Conservation (phyloP, 345 rosid genomes). For the Gynandropsis gynandra region DNA sequence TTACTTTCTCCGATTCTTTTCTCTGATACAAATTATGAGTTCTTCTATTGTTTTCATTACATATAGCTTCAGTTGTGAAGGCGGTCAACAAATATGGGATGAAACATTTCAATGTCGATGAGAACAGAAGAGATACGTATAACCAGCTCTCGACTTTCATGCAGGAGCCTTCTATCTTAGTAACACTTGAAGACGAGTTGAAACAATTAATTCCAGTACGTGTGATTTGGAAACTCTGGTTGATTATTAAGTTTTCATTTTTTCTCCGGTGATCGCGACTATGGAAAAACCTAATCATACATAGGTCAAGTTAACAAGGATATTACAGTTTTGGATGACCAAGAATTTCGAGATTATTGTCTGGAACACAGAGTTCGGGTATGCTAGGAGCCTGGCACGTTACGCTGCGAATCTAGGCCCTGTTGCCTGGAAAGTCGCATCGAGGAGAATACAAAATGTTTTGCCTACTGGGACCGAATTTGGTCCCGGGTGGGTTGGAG, state of each 20-base stretch:
- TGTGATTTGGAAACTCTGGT: not conserved
- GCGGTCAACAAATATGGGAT: slow-evolving; percentile 76
- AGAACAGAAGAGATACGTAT: slow-evolving; percentile 72
- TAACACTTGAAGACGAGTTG: slow-evolving; percentile 49
- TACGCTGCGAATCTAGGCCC: slow-evolving; percentile 88
- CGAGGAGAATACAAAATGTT: slow-evolving; percentile 51
- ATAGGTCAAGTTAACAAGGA: slow-evolving; percentile 5
- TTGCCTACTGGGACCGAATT: slow-evolving; percentile 54
- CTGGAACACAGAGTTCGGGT: slow-evolving; percentile 52
- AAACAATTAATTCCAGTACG: slow-evolving; percentile 78
- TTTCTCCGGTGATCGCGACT: not conserved
- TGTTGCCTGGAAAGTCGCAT: slow-evolving; percentile 63
- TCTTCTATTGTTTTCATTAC: slow-evolving; percentile 18
- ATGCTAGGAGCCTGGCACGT: slow-evolving; percentile 83
- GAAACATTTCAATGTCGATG: slow-evolving; percentile 68
- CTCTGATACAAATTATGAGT: slow-evolving; percentile 11
- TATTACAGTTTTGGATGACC: slow-evolving; percentile 1
- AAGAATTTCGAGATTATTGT: not conserved
- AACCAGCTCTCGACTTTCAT: slow-evolving; percentile 31
- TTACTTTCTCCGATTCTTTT: not conserved
- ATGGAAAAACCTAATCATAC: not conserved
- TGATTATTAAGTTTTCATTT: not conserved
- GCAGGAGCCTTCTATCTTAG: slow-evolving; percentile 36
- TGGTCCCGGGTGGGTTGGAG: slow-evolving; percentile 87
- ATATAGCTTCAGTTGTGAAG: slow-evolving; percentile 85